Evolutionary conservation across 257 asterid genomes (phyloP).

Genomic region (Ballota nigra): DNA sequence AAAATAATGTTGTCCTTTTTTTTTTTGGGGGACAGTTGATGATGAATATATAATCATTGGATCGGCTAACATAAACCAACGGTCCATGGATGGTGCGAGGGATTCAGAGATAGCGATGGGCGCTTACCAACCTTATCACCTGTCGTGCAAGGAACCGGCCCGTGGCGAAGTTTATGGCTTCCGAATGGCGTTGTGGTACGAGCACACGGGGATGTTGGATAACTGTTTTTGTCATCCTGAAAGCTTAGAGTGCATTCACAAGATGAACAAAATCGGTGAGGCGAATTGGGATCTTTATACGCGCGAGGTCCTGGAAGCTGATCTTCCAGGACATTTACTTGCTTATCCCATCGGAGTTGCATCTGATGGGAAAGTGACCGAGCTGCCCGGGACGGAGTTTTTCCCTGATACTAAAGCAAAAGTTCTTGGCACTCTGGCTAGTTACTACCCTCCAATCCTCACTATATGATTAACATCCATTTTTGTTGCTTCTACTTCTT

Average conservation of each 20-base stretch:
- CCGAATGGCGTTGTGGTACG: slow-evolving; percentile 78
- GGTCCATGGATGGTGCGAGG: slow-evolving; percentile 74
- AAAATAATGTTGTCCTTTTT: not conserved
- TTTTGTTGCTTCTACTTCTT: not conserved
- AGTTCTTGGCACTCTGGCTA: slow-evolving; percentile 46
- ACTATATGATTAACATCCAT: slow-evolving; percentile 37
- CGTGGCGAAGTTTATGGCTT: slow-evolving; percentile 68
- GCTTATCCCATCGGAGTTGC: slow-evolving; percentile 53
- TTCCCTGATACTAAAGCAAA: slow-evolving; percentile 66
- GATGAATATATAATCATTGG: slow-evolving; percentile 76
- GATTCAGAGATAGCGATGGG: slow-evolving; percentile 85
- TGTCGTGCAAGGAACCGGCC: slow-evolving; percentile 46
- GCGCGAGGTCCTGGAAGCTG: slow-evolving; percentile 31
- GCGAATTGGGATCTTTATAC: slow-evolving; percentile 50
- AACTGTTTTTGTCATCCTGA: slow-evolving; percentile 45
- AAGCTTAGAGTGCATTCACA: slow-evolving; percentile 46
- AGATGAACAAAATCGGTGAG: slow-evolving; percentile 43
- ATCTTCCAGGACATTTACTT: slow-evolving; percentile 64
- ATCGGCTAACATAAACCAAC: slow-evolving; percentile 73
- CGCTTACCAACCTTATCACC: slow-evolving; percentile 66
- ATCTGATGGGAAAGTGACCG: slow-evolving; percentile 41
- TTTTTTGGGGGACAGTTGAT: slow-evolving; percentile 54
- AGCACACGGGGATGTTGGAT: slow-evolving; percentile 56
- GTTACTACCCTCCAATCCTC: slow-evolving; percentile 50
- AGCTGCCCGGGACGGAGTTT: slow-evolving; percentile 42